Evolutionary conservation across 805 yeast species (phyloP).

Genomic region (Hanseniaspora mollemarum): DNA sequence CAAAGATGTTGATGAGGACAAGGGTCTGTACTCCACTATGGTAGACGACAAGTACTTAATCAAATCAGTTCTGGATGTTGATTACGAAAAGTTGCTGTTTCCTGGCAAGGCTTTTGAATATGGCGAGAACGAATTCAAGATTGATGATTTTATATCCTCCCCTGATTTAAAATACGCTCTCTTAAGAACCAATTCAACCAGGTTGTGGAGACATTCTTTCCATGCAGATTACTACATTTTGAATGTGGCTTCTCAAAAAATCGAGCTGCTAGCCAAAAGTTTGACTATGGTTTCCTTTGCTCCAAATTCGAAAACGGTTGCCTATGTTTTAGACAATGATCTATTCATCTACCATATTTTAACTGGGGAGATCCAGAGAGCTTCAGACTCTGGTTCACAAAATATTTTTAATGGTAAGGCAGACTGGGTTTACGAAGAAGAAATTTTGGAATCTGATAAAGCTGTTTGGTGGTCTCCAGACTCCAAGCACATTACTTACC

Average conservation of each 20-base stretch:
- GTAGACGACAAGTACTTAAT: constrained; percentile 42
- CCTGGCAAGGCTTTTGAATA: constrained; percentile 38
- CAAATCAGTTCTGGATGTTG: constrained; percentile 38
- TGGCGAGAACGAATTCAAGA: constrained; percentile 33
- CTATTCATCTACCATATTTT: constrained; percentile 43
- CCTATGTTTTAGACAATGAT: constrained; percentile 59
- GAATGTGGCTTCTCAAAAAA: constrained; percentile 25
- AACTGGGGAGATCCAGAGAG: constrained; percentile 31
- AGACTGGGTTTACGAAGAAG: constrained; percentile 93
- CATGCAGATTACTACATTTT: constrained; percentile 36
- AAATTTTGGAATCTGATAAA: constrained; percentile 56
- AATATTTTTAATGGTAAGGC: constrained; percentile 76
- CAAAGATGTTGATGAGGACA: constrained; percentile 40
- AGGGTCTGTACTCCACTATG: constrained; percentile 53
- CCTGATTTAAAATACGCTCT: constrained; percentile 53
- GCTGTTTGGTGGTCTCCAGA: constrained; percentile 84
- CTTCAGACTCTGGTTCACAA: constrained; percentile 61
- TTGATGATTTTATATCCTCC: constrained; percentile 50
- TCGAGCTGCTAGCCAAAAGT: constrained; percentile 27
- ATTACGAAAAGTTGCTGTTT: constrained; percentile 38
- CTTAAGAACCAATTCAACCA: constrained; percentile 48
- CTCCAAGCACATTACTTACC: constrained; percentile 52
- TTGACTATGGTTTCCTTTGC: constrained; percentile 54
- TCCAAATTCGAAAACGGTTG: constrained; percentile 54
- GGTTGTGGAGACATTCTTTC: constrained; percentile 47